Base-by-base conservation (phyloP, 352 stramenopile species). In the Paralagenidium karlingii region DNA sequence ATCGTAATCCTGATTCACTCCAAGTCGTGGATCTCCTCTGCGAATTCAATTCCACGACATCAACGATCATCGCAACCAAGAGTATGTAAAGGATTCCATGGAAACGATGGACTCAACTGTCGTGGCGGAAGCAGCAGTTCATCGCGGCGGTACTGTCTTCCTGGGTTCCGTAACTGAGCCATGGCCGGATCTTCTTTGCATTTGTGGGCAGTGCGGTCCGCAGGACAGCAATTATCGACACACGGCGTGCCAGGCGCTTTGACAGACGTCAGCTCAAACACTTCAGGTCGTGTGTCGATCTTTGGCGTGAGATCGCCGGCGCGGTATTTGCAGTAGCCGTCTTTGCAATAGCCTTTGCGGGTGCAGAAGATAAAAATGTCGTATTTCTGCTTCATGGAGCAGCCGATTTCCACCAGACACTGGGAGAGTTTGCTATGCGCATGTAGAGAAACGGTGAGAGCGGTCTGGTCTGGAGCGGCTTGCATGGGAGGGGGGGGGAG, bases 301-400 rank as follows among this genome's bases (percentile, higher is more conserved):
- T 58, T 51, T 5, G 71, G 64, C 8, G 61, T 71, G 13, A 80
- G 62, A 41, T 86, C 73, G 12, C 68, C 73, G 0, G 48, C 58
- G 20, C 73, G 66, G 43, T 70, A 83, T 12, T 40, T 48, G 51
- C 73, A 86, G 49, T 86, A 83, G 30, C 64, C 68, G 36, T 81
- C 73, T 49, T 86, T 86, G 62, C 73, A 86, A 53, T 86, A 86
- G 13, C 68, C 73, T 37, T 68, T 73, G 24, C 68, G 64, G 8
- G 73, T 79, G 58, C 73, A 86, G 36, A 80, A 76, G 24, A 62
- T 41, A 25, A 79, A 68, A 12, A 82, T 58, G 15, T 81, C 65
- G 34, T 74, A 49, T 28, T 69, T 73, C 38, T 86, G 68, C 39
- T 60, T 60, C 51, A 79, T 63, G 24, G 49, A 66, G 47, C 73